Conservation (phyloP, 805 yeast species). For the Zygosaccharomyces siamensis region DNA sequence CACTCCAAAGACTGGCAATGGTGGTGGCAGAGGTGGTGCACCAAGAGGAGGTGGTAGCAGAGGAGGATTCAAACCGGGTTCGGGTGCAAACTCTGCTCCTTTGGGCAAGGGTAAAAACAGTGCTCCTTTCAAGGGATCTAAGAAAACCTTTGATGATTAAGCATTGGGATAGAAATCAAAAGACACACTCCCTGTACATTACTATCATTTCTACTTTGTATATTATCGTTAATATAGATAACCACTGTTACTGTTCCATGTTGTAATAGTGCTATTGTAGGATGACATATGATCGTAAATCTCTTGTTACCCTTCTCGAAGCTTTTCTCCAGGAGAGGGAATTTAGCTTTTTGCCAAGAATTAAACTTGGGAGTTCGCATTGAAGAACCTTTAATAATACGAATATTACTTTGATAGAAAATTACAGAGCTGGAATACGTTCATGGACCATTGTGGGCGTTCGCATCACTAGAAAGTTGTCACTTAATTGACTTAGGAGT, state of each 20-base stretch:
- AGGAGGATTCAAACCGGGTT: conserved; percentile 28
- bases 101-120: conserved; percentile 38
- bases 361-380: conserved; percentile 5
- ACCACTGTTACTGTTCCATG: neutral
- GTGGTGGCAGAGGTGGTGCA: conserved; percentile 38
- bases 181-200: conserved; percentile 9
- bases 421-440: neutral
- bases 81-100: conserved; percentile 63
- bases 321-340: neutral
- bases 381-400: neutral
- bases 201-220: conserved; percentile 8
- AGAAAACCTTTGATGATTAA: conserved; percentile 70
- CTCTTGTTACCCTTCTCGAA: conserved; percentile 2
- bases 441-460: neutral
- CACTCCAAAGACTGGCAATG: conserved; percentile 69
- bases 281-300: neutral
- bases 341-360: conserved; percentile 14
- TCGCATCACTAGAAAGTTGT: neutral
- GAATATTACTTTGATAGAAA: too few species aligned
- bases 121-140: conserved; percentile 75
- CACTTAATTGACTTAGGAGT: neutral
- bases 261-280: neutral
- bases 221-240: neutral
- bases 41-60: conserved; percentile 37
- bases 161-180: conserved; percentile 2